These are phyloP conservation scores for Vanrija pseudolonga DNA, from an alignment of 1,284 basidiomycete species.

Conservation along the genomic window DNA sequence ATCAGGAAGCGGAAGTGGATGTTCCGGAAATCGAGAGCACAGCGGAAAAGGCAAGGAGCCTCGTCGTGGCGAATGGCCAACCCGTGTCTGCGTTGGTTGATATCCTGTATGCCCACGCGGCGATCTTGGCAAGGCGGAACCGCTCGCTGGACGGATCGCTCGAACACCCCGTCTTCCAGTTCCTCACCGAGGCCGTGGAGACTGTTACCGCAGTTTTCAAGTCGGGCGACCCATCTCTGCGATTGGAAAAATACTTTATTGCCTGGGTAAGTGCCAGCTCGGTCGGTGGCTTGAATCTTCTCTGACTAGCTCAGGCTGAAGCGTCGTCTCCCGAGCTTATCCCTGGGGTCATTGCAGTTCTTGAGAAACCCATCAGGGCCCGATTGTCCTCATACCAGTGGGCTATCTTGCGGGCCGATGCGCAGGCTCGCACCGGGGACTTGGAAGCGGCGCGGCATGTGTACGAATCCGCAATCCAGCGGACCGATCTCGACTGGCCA, in stretches of 20 bases:
- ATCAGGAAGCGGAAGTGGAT: conserved; percentile 5
- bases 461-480: conserved; percentile 60
- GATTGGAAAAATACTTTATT: conserved; percentile 75
- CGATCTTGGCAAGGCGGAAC: conserved; percentile 13
- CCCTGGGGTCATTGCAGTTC: conserved; percentile 21
- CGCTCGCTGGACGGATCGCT: conserved; percentile 5
- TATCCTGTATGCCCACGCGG: conserved; percentile 8
- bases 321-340: conserved; percentile 22
- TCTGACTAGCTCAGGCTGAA: conserved; percentile 26
- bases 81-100: conserved; percentile 14
- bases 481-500: conserved; percentile 77
- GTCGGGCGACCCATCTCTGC: conserved; percentile 58
- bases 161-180: conserved; percentile 15
- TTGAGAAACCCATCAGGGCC: conserved; percentile 24
- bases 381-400: conserved; percentile 34
- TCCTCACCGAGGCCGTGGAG: conserved; percentile 18
- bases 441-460: conserved; percentile 61
- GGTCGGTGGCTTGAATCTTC: not conserved
- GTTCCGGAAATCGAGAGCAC: conserved; percentile 7
- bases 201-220: conserved; percentile 46
- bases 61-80: conserved; percentile 6
- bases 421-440: conserved; percentile 55
- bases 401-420: conserved; percentile 22
- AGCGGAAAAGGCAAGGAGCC: conserved; percentile 5
- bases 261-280: conserved; percentile 60